Base-by-base conservation (phyloP, 352 stramenopile species). In the Globisporangium rhizosaccharum region DNA sequence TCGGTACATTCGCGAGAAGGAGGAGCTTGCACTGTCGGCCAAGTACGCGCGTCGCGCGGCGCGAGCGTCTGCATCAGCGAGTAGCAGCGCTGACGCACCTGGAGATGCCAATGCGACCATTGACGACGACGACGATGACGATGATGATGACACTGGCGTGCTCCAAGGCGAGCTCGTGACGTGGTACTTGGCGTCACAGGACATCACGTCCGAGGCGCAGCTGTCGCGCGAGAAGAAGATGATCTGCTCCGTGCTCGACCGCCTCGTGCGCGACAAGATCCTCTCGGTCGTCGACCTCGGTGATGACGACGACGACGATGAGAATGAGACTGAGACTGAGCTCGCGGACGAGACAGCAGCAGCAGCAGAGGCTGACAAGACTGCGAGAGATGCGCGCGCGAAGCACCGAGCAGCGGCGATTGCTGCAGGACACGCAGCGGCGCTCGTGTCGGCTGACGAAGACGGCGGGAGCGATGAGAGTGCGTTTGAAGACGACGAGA, bases 121-220 rank as follows among this genome's bases (percentile, higher is more conserved):
- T 12, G 9, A 7, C 33, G 33, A 66, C 10, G 70, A 73, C 6
- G 64, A 73, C 0, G 74, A 74, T 0, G 68, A 87, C 9, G 81
- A 95, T 0, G 78, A 86, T 0, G 76, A 86, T 1, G 76, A 77
- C 23, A 68, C 44, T 0, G 82, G 83, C 1, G 77, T 93, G 6
- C 63, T 92, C 52, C 83, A 93, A 65, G 83, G 82, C 26, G 76
- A 92, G 63, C 59, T 93, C 28, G 83, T 93, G 51, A 94, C 83
- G 42, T 94, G 82, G 82, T 94, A 94, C 59, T 42, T 93, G 56
- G 77, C 79, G 18, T 85, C 79, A 25, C 83, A 95, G 65, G 85
- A 94, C 63, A 91, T 94, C 45, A 90, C 82, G 51, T 94, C 85
- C 9, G 85, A 94, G 59, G 76, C 75, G 54, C 82, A 92, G 66